phyloP scores from a whole-genome alignment of 1,284 basidiomycete genomes.

The Volvariella volvacea region DNA sequence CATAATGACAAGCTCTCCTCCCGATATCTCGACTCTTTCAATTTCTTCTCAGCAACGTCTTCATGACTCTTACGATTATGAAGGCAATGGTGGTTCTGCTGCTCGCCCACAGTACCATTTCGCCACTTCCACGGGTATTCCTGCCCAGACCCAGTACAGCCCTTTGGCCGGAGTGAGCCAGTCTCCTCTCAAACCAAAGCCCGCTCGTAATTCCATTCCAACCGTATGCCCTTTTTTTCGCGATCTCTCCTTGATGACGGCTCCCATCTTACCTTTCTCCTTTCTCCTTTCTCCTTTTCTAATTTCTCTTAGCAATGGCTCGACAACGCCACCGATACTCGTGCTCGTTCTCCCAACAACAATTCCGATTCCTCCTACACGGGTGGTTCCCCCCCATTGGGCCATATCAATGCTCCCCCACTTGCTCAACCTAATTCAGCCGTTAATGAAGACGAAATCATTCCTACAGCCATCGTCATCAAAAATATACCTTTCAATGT shows the following conservation, averaged over 20 bases:
- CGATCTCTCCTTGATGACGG: slow-evolving; percentile 9
- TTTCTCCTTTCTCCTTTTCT: slow-evolving; percentile 1
- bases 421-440: slow-evolving; percentile 39
- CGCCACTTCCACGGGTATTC: slow-evolving; percentile 58
- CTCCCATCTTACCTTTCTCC: slow-evolving; percentile 12
- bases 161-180: slow-evolving; percentile 51
- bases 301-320: slow-evolving; percentile 76
- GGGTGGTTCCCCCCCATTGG: slow-evolving; percentile 69
- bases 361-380: slow-evolving; percentile 81
- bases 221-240: slow-evolving; percentile 42
- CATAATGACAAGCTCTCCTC: slow-evolving; percentile 73
- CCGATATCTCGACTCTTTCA: slow-evolving; percentile 70
- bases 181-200: slow-evolving; percentile 70
- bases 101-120: slow-evolving; percentile 59
- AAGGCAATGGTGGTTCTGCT: slow-evolving; percentile 39
- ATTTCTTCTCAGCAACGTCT: slow-evolving; percentile 70
- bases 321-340: slow-evolving; percentile 62
- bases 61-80: slow-evolving; percentile 81
- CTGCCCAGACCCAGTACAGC: slow-evolving; percentile 58
- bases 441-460: slow-evolving; percentile 81
- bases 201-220: slow-evolving; percentile 60
- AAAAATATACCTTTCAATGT: slow-evolving; percentile 99
- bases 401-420: slow-evolving; percentile 45
- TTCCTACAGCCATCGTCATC: slow-evolving; percentile 98
- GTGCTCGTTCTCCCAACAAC: slow-evolving; percentile 77